Percentiles rank a stretch among this genome's conserved stretches.
These are phyloP conservation scores for Albophoma yamanashiensis DNA, from an alignment of 2,329 filamentous ascomycete species.

Conservation along the genomic window DNA sequence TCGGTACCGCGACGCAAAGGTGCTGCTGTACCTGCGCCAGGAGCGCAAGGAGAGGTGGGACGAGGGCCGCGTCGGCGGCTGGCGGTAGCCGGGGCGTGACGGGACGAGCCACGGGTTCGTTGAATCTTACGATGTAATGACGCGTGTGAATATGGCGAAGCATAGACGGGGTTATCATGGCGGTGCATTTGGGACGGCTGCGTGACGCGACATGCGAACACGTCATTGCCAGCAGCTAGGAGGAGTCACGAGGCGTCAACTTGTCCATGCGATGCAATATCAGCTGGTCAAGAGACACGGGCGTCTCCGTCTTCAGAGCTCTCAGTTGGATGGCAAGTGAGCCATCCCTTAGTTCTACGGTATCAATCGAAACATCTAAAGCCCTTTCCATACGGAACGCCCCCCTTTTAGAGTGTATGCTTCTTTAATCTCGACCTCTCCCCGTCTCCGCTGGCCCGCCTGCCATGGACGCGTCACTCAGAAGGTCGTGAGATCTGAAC, in stretches of 20 bases:
- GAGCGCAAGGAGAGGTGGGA: constrained; percentile 94
- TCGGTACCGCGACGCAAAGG: constrained; percentile 69
- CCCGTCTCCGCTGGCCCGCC: neutral
- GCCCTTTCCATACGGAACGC: neutral
- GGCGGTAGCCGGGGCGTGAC: constrained; percentile 39
- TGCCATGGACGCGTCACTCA: neutral
- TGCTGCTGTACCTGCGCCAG: constrained; percentile 65
- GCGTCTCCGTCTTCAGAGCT: neutral
- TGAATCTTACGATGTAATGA: neutral
- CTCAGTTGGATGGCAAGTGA: neutral
- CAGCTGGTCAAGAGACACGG: neutral
- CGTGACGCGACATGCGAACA: neutral
- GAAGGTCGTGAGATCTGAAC: neutral
- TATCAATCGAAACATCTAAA: neutral
- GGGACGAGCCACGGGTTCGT: too few relatives aligned
- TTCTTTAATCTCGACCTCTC: neutral
- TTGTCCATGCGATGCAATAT: neutral
- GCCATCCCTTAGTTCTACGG: neutral
- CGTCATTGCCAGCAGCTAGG: neutral
- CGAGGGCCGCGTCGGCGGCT: constrained; percentile 87
- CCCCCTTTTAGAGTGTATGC: neutral
- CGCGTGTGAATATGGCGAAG: too few relatives aligned
- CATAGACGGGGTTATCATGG: neutral
- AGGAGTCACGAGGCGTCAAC: neutral
- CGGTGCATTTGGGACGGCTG: neutral